phyloP scores from a whole-genome alignment of 2,329 filamentous ascomycete species.

The Sordariomycetes sp. region DNA sequence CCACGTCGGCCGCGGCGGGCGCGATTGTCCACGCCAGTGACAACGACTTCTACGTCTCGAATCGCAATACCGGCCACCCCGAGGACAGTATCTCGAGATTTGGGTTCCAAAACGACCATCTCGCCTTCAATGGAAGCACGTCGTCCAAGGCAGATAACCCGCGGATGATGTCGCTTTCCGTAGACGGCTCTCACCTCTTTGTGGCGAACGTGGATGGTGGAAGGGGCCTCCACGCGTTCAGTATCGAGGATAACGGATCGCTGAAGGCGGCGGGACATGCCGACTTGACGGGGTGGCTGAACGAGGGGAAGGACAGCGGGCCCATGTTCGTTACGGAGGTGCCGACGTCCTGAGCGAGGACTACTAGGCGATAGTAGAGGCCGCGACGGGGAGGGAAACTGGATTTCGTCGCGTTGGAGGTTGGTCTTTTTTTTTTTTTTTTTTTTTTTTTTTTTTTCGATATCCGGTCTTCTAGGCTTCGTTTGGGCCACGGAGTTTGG shows the following conservation, averaged over 20 bases:
- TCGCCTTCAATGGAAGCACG: constrained; percentile 19
- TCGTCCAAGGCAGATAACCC: constrained; percentile 23
- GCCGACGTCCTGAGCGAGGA: background rate
- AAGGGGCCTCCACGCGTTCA: constrained; percentile 23
- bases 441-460: no score
- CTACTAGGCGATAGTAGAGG: background rate
- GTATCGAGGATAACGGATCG: background rate
- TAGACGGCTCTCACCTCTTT: constrained; percentile 22
- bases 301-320: background rate
- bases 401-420: no score
- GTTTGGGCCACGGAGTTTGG: no score
- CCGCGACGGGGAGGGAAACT: no score
- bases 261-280: background rate
- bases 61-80: constrained; percentile 29
- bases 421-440: no score
- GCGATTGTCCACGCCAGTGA: constrained; percentile 24
- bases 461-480: no score
- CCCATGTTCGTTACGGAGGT: background rate
- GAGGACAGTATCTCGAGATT: constrained; percentile 36
- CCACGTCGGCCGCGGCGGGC: constrained; percentile 24
- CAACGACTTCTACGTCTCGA: constrained; percentile 36
- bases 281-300: background rate
- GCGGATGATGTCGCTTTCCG: constrained; percentile 26
- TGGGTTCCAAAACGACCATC: constrained; percentile 14
- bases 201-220: constrained; percentile 31